Evolutionary conservation across 257 asterid genomes (phyloP).

Genomic region (Capsicum pubescens): DNA sequence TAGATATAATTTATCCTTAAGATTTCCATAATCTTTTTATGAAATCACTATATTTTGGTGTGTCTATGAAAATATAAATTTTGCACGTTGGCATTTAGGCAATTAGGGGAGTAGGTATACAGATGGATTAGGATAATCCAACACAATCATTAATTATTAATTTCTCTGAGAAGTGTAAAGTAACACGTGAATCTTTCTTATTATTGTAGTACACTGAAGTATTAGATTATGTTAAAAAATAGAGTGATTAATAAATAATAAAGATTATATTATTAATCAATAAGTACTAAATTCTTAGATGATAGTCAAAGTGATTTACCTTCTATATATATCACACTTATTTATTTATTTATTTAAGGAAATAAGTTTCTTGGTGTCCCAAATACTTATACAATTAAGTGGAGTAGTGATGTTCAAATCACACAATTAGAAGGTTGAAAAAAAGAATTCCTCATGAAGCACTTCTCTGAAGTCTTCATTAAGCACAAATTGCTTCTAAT

Average conservation of each 20-base stretch:
- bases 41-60: neutral
- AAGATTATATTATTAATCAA: neutral
- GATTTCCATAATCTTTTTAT: neutral
- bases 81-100: conserved; percentile 22
- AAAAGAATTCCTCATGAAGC: too few species aligned
- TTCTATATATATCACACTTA: neutral
- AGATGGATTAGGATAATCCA: neutral
- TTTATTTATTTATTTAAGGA: too few species aligned
- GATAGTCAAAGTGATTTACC: neutral
- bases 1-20: neutral
- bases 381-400: too few species aligned
- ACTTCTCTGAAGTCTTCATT: too few species aligned
- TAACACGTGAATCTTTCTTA: neutral
- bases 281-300: neutral
- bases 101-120: conserved; percentile 8
- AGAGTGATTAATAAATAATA: too few species aligned
- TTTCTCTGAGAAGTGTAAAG: neutral
- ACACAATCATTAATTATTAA: neutral
- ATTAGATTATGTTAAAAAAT: too few species aligned
- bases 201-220: neutral
- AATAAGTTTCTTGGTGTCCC: too few species aligned
- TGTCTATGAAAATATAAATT: neutral
- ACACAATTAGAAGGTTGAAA: too few species aligned
- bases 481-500: too few species aligned
- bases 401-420: too few species aligned